Evolutionary conservation across 2,329 filamentous ascomycete species (phyloP).

Genomic region (Alternaria rosae): DNA sequence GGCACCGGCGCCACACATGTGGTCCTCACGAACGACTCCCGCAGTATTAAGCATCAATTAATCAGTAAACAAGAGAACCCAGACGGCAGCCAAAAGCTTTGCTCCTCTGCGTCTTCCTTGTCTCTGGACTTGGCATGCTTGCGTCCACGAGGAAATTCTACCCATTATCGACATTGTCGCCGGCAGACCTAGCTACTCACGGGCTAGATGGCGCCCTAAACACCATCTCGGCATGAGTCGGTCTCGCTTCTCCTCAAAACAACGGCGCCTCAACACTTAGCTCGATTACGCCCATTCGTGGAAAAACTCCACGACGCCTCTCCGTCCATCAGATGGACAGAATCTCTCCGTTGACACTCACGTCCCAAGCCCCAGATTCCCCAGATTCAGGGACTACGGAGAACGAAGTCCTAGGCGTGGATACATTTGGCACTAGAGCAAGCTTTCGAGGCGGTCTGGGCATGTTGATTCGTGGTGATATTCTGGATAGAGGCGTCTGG

Average conservation of each 20-base stretch:
- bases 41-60: slow-evolving; percentile 1
- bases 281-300: slow-evolving; percentile 33
- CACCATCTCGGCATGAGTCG: slow-evolving; percentile 19
- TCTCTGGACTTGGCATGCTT: slow-evolving; percentile 33
- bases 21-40: neutral
- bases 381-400: slow-evolving; percentile 13
- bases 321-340: slow-evolving; percentile 25
- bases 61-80: slow-evolving; percentile 27
- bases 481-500: slow-evolving; percentile 17
- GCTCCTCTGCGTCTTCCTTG: slow-evolving; percentile 15
- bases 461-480: slow-evolving; percentile 44
- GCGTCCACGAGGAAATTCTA: slow-evolving; percentile 15
- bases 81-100: slow-evolving; percentile 37
- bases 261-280: slow-evolving; percentile 12
- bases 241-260: slow-evolving; percentile 12
- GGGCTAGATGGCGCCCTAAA: slow-evolving; percentile 23
- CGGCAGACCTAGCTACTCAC: slow-evolving; percentile 25
- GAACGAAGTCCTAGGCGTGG: slow-evolving; percentile 3
- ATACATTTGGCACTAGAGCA: slow-evolving; percentile 23
- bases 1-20: neutral
- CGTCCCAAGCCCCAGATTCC: slow-evolving; percentile 38
- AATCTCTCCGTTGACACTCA: slow-evolving; percentile 15
- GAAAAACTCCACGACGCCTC: slow-evolving; percentile 26
- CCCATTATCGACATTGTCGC: slow-evolving; percentile 21
- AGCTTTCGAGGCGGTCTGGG: slow-evolving; percentile 29